Conservation (phyloP, 352 stramenopile species). For the Blastocystis sp. region DNA sequence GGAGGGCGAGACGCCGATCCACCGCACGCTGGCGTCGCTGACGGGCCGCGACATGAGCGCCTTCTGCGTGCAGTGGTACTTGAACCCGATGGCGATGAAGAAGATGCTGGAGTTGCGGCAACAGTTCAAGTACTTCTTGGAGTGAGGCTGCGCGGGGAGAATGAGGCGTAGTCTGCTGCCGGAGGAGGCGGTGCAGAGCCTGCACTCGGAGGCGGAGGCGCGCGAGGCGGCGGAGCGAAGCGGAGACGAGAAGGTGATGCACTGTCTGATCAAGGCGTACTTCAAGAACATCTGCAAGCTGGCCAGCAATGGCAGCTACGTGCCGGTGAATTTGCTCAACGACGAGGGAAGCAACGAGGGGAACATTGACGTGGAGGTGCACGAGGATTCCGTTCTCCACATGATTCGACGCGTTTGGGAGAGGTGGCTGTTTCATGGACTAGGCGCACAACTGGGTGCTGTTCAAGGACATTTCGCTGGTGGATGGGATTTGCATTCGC, state of each 20-base stretch:
- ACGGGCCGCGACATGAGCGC: neutral
- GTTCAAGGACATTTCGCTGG: constrained; percentile 36
- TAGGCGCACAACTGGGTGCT: constrained; percentile 36
- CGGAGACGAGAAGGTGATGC: constrained; percentile 1
- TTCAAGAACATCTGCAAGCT: constrained; percentile 59
- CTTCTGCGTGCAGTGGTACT: constrained; percentile 9
- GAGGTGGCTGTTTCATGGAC: neutral
- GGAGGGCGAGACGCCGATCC: neutral
- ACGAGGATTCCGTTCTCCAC: neutral
- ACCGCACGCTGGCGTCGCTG: neutral
- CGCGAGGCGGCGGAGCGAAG: neutral
- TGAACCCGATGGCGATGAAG: constrained; percentile 45
- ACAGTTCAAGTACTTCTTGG: constrained; percentile 48
- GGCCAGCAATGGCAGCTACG: constrained; percentile 43
- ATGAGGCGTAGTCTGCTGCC: neutral
- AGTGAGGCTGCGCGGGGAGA: neutral
- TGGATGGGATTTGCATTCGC: constrained; percentile 39
- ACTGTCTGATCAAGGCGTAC: constrained; percentile 56
- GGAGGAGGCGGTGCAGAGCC: neutral
- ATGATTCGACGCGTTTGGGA: neutral
- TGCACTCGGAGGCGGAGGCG: neutral
- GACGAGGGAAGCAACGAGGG: constrained; percentile 16
- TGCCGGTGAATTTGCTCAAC: constrained; percentile 38
- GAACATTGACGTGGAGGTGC: constrained; percentile 5
- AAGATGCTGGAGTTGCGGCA: constrained; percentile 26